Evolutionary conservation across 768 basidiomycete genomes (phyloP).

Genomic region (Boletus vinaceobasis): DNA sequence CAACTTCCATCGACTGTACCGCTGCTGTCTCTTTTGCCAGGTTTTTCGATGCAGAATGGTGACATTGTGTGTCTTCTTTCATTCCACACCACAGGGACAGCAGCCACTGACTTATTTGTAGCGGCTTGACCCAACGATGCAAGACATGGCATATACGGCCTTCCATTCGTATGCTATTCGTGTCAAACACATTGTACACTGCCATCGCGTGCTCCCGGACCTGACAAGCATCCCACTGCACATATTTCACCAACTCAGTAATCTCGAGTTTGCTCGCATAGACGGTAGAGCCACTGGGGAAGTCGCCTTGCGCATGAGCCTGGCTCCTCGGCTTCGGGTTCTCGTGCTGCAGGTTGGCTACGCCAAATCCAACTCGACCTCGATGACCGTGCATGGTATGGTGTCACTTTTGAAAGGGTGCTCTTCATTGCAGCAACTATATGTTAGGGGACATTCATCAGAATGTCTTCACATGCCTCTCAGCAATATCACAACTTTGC

Average conservation of each 20-base stretch:
- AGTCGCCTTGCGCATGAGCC: slow-evolving; percentile 21
- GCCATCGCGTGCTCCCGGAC: slow-evolving; percentile 15
- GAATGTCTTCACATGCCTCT: slow-evolving; percentile 30
- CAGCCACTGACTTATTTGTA: slow-evolving; percentile 3
- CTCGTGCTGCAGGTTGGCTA: slow-evolving; percentile 36
- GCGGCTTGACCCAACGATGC: slow-evolving; percentile 7
- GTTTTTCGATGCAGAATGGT: slow-evolving; percentile 8
- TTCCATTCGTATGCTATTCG: slow-evolving; percentile 25
- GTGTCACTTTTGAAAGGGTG: slow-evolving; percentile 27
- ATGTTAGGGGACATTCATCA: slow-evolving; percentile 38
- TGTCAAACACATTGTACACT: slow-evolving; percentile 23
- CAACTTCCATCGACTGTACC: slow-evolving; percentile 40
- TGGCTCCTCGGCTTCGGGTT: slow-evolving; percentile 33
- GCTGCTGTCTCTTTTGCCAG: slow-evolving; percentile 36
- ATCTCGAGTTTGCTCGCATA: slow-evolving; percentile 22
- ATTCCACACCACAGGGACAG: background rate
- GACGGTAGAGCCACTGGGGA: slow-evolving; percentile 13
- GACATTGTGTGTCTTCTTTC: slow-evolving; percentile 11
- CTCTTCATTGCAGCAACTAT: slow-evolving; percentile 32
- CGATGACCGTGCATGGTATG: slow-evolving; percentile 14
- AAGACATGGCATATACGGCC: background rate
- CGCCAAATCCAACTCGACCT: slow-evolving; percentile 25
- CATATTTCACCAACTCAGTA: slow-evolving; percentile 4
- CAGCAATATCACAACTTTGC: slow-evolving; percentile 32
- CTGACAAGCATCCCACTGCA: background rate